Base-by-base conservation (phyloP, 352 stramenopile species). In the Phytophthora kernoviae region DNA sequence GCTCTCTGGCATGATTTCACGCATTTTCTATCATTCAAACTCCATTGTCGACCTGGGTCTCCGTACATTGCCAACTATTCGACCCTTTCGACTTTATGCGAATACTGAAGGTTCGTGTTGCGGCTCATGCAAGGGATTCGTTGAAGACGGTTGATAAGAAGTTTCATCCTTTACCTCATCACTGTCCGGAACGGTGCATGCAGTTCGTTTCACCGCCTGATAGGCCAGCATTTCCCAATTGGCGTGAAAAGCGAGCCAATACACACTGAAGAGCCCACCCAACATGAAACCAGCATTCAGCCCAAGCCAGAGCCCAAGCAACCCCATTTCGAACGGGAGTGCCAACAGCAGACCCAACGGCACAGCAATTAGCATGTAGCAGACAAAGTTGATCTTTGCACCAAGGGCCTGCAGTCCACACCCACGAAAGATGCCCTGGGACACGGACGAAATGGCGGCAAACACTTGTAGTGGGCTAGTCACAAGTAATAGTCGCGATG, bases 401-500 rank as follows among this genome's bases (percentile, higher is more conserved):
- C 84, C 84, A 9, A 96, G 75, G n/a, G 76, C 57, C 53, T 97
- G 90, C 44, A 89, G 74, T 3, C 90, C 90, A 41, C 76, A 87
- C 9, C 82, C 90, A 12, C 87, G 82, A 40, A 97, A 83, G 32
- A 95, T 83, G 22, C 88, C 90, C 52, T 96, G 87, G 4, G 80
- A 73, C 0, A 82, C 77, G 1, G 65, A 61, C 32, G 91, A 81
- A 14, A 96, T 69, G 1, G 83, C 85, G 30, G 90, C 84, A 42
- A 95, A 94, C 21, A 96, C 61, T 60, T 97, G 90, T 58, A 96
- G 88, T 12, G 77, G 77, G 47, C 75, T 83, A 43, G 77, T 91
- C 36, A 88, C 37, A 10, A 89, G 74, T 61, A 93, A 78, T 41
- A 93, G 66, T n/a, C 67, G 58, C 27, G 76, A 81, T 8, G 84